phyloP scores from a whole-genome alignment of 108 stramenopile genomes.

The Cyclotella baltica region DNA sequence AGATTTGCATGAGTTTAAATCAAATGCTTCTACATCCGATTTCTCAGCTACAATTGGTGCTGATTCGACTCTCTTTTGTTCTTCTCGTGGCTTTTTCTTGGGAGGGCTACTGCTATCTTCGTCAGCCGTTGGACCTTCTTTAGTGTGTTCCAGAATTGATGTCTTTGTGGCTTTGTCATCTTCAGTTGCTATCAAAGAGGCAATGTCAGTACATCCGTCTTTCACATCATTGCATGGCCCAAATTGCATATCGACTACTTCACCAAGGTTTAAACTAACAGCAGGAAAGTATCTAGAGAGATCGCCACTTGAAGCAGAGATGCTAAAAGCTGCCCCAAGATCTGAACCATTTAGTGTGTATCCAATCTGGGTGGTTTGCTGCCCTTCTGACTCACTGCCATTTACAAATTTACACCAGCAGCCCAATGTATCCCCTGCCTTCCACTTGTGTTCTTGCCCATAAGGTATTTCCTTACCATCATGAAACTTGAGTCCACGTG shows the following conservation, averaged over 20 bases:
- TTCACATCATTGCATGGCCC: conserved; percentile 39
- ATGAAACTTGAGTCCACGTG: conserved; percentile 72
- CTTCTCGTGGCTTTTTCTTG: conserved; percentile 28
- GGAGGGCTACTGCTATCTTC: conserved; percentile 25
- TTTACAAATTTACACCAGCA: conserved; percentile 49
- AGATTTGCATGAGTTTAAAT: conserved; percentile 63
- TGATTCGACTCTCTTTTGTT: conserved; percentile 1
- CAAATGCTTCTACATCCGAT: conserved; percentile 34
- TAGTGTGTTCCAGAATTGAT: no score
- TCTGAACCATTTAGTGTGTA: conserved; percentile 78
- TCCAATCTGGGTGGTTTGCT: conserved; percentile 51
- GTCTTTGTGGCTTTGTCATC: conserved; percentile 4
- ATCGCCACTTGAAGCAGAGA: conserved; percentile 6
- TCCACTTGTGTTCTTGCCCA: conserved; percentile 53
- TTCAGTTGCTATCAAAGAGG: conserved; percentile 34
- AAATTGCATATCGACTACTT: conserved; percentile 71
- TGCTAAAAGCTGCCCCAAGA: conserved; percentile 65
- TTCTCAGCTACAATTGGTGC: neutral
- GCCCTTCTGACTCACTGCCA: neutral
- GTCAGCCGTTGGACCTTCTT: neutral
- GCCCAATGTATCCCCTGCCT: conserved; percentile 76
- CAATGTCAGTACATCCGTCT: conserved; percentile 52
- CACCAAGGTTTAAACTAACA: conserved; percentile 74
- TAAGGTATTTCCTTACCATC: conserved; percentile 64
- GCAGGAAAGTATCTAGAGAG: conserved; percentile 65